Evolutionary conservation across 1,284 basidiomycete species (phyloP).

Genomic region (Neonothopanus nambi): DNA sequence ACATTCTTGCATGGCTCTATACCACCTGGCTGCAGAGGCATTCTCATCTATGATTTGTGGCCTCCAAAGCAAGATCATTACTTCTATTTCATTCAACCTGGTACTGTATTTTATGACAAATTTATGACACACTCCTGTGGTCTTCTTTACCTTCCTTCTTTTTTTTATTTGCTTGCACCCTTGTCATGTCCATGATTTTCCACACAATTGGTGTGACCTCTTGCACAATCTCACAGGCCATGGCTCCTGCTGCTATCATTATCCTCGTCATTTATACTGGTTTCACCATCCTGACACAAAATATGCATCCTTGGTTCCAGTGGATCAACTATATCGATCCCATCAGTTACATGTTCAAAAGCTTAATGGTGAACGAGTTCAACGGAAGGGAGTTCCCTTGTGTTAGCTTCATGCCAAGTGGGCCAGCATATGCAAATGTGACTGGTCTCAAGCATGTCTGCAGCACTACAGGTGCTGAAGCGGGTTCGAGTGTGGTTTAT

Average conservation of each 20-base stretch:
- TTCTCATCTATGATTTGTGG: conserved; percentile 26
- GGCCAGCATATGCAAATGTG: conserved; percentile 29
- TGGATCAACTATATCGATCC: conserved; percentile 51
- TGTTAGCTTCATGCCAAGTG: conserved; percentile 33
- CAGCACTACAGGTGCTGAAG: conserved; percentile 36
- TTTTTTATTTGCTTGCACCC: conserved; percentile 36
- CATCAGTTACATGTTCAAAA: conserved; percentile 37
- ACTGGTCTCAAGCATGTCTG: conserved; percentile 35
- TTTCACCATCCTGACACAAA: conserved; percentile 17
- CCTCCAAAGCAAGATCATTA: conserved; percentile 23
- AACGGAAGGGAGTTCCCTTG: conserved; percentile 32
- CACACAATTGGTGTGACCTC: conserved; percentile 42
- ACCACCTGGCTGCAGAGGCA: conserved; percentile 23
- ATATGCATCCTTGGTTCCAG: conserved; percentile 20
- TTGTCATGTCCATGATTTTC: conserved; percentile 48
- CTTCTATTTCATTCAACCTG: conserved; percentile 16
- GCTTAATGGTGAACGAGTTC: conserved; percentile 50
- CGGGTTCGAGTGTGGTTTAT: conserved; percentile 36
- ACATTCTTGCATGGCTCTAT: conserved; percentile 20
- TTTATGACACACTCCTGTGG: conserved; percentile 17
- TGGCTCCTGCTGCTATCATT: conserved; percentile 41
- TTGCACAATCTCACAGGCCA: conserved; percentile 37
- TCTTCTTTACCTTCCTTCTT: conserved; percentile 30
- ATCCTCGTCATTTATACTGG: conserved; percentile 43
- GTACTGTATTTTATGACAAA: conserved; percentile 19